Conservation (phyloP, 1,284 basidiomycete genomes). For the Pascua guehoae region DNA sequence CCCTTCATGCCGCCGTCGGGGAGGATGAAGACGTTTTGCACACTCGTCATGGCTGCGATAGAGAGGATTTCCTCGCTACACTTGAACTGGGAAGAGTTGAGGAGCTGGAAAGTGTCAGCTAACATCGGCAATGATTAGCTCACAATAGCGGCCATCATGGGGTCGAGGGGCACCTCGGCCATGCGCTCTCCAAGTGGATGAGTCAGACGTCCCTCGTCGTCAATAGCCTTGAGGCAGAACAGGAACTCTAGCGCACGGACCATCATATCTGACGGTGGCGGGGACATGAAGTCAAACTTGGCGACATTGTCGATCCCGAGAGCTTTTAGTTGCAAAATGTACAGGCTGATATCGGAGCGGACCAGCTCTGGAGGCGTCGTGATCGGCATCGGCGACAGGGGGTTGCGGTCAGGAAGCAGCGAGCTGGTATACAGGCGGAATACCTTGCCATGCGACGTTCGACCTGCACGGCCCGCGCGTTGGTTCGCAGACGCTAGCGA, state of each 20-base stretch:
- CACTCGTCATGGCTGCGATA: conserved; percentile 89
- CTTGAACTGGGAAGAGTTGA: conserved; percentile 72
- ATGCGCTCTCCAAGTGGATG: conserved; percentile 54
- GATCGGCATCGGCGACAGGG: conserved; percentile 49
- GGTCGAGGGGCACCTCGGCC: conserved; percentile 57
- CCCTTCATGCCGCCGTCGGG: conserved; percentile 73
- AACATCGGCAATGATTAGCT: conserved; percentile 24
- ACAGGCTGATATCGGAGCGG: conserved; percentile 79
- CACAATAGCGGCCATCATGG: conserved; percentile 58
- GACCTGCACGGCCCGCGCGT: conserved; percentile 82
- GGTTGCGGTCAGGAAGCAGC: conserved; percentile 57
- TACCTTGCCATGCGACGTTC: conserved; percentile 84
- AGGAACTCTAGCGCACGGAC: conserved; percentile 71
- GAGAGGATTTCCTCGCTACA: conserved; percentile 93
- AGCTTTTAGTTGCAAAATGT: conserved; percentile 87
- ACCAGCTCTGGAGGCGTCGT: conserved; percentile 84
- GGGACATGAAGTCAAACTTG: conserved; percentile 83
- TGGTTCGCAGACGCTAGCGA: conserved; percentile 82
- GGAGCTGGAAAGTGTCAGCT: conserved; percentile 57
- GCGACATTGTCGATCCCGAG: conserved; percentile 86
- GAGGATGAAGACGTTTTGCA: conserved; percentile 83
- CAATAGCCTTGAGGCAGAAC: conserved; percentile 53
- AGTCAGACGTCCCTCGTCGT: conserved; percentile 54
- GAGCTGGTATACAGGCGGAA: conserved; percentile 83
- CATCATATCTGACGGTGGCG: conserved; percentile 81